These are phyloP conservation scores for Linum tenue DNA, from an alignment of 345 rosid genomes.

Conservation along the genomic window DNA sequence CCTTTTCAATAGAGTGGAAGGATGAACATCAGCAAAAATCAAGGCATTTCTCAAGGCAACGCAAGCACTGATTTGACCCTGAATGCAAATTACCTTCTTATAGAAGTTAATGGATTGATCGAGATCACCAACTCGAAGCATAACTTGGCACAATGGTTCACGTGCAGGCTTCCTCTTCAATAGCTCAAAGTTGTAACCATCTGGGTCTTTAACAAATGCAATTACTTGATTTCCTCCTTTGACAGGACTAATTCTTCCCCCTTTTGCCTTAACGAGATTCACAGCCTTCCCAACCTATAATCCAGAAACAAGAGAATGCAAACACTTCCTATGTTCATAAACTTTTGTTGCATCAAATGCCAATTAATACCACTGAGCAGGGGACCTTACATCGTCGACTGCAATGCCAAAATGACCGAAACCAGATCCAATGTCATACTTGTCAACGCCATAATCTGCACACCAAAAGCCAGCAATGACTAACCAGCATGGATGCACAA, in stretches of 20 bases:
- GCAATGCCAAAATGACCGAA: conserved; percentile 28
- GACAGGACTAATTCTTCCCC: conserved; percentile 1
- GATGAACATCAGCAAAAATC: conserved; percentile 1
- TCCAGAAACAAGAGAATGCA: not conserved
- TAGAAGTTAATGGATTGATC: not conserved
- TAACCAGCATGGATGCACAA: not conserved
- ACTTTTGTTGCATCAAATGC: not conserved
- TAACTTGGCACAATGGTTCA: conserved; percentile 2
- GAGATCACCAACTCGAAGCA: conserved; percentile 3
- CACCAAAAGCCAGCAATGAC: not conserved
- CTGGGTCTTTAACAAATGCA: conserved; percentile 2
- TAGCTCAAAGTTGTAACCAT: conserved; percentile 3
- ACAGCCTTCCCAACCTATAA: not conserved
- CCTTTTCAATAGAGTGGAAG: conserved; percentile 12
- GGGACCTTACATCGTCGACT: conserved; percentile 20
- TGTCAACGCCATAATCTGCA: conserved; percentile 23
- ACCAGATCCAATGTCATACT: conserved; percentile 18
- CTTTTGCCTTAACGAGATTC: not conserved
- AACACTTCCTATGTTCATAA: not conserved
- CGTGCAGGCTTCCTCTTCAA: not conserved
- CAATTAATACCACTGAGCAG: not conserved
- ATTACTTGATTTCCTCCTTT: not conserved
- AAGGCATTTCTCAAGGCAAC: not conserved
- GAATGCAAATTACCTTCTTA: not conserved
- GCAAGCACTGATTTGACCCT: not conserved